Percentiles rank a stretch among this genome's conserved stretches.
These are phyloP conservation scores for Fonsecaea nubica DNA, from an alignment of 2,329 filamentous ascomycete species.

Conservation along the genomic window DNA sequence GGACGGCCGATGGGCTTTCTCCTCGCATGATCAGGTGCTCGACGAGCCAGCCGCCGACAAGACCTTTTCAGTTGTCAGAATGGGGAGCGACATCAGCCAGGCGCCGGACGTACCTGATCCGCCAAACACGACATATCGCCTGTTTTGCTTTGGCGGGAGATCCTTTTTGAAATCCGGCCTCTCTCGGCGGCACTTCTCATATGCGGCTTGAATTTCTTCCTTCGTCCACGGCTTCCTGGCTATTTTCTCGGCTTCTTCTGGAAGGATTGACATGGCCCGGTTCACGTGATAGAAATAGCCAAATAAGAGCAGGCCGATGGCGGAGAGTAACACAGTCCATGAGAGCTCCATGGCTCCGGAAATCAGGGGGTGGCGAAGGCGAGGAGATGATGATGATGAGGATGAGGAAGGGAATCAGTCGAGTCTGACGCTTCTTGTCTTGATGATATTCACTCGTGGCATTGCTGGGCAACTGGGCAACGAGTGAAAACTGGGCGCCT, in stretches of 20 bases:
- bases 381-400: background rate
- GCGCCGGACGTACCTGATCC: conserved; percentile 44
- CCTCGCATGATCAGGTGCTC: conserved; percentile 61
- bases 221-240: conserved; percentile 42
- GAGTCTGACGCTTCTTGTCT: background rate
- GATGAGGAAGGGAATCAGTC: background rate
- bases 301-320: background rate
- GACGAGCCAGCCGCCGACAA: conserved; percentile 63
- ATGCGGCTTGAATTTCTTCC: conserved; percentile 45
- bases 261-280: conserved; percentile 3
- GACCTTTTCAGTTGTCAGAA: conserved; percentile 32
- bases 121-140: conserved; percentile 50
- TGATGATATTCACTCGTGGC: background rate
- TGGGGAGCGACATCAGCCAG: conserved; percentile 10
- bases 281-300: conserved; percentile 17
- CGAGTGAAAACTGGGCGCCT: background rate
- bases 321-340: background rate
- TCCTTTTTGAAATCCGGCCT: conserved; percentile 46
- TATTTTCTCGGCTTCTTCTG: conserved; percentile 14
- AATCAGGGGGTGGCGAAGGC: background rate
- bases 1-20: conserved; percentile 58
- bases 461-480: no score
- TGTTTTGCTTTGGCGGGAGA: conserved; percentile 47
- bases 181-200: conserved; percentile 41
- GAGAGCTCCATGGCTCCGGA: background rate